phyloP scores from a whole-genome alignment of 2,329 filamentous ascomycete species.

The Monilinia aucupariae region DNA sequence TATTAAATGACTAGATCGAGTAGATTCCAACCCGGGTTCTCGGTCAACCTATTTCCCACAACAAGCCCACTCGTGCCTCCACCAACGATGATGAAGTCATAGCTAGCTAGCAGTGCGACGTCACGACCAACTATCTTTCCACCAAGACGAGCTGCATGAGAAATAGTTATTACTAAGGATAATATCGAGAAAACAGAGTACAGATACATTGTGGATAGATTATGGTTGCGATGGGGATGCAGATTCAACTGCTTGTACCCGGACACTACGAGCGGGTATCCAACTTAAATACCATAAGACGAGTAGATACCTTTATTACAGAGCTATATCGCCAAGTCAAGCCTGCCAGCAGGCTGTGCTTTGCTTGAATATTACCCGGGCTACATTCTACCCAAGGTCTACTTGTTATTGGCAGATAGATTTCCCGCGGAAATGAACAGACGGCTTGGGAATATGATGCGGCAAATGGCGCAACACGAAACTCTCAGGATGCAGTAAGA shows the following conservation, averaged over 20 bases:
- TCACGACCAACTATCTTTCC: conserved; percentile 4
- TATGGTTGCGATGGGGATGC: background rate
- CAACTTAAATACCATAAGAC: background rate
- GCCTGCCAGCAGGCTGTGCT: background rate
- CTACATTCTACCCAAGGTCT: background rate
- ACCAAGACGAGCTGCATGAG: background rate
- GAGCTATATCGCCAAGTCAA: background rate
- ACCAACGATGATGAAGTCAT: conserved; percentile 13
- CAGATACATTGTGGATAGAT: background rate
- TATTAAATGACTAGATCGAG: background rate
- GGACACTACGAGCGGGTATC: background rate
- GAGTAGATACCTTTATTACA: background rate
- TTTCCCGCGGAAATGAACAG: too few relatives aligned
- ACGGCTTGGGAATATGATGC: background rate
- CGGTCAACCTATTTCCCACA: conserved; percentile 14
- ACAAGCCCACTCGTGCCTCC: conserved; percentile 11
- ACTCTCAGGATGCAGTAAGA: background rate
- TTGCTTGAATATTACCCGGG: background rate
- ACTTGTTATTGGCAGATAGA: background rate
- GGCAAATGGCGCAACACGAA: background rate
- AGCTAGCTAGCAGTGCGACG: background rate
- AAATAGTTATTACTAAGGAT: background rate
- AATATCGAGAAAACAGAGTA: background rate
- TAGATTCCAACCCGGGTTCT: conserved; percentile 6
- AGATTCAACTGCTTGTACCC: background rate